These are phyloP conservation scores for Carex kokanica DNA, from an alignment of 176 grass and related monocot species.

Conservation along the genomic window DNA sequence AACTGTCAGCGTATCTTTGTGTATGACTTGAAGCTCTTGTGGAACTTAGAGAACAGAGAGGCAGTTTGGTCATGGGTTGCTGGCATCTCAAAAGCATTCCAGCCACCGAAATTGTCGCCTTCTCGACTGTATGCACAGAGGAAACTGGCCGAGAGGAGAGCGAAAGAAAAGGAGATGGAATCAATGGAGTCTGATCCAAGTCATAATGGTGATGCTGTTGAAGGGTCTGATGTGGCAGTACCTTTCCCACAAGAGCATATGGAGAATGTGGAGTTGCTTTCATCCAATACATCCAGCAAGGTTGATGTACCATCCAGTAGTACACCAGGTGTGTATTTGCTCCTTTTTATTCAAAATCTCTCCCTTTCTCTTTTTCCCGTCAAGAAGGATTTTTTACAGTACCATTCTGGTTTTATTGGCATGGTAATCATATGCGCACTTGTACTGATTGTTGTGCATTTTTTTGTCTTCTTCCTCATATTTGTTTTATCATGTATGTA, in stretches of 20 bases:
- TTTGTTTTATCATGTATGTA: background rate
- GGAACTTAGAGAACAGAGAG: constrained; percentile 83
- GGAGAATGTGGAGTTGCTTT: constrained; percentile 49
- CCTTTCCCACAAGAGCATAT: constrained; percentile 28
- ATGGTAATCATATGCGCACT: no score
- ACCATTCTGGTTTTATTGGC: background rate
- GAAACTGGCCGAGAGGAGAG: constrained; percentile 64
- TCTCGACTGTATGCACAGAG: constrained; percentile 79
- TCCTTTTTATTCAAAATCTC: background rate
- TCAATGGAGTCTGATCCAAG: constrained; percentile 46
- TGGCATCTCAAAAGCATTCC: constrained; percentile 83
- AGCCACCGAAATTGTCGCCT: constrained; percentile 80
- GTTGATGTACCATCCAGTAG: constrained; percentile 41
- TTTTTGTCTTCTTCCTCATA: background rate
- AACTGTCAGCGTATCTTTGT: constrained; percentile 94
- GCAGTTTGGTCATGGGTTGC: constrained; percentile 67
- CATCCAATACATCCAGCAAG: constrained; percentile 44
- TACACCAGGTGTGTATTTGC: constrained; percentile 43
- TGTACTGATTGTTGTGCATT: background rate
- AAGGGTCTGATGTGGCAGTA: constrained; percentile 37
- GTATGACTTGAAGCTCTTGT: constrained; percentile 91
- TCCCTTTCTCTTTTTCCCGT: background rate
- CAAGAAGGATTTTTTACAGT: background rate
- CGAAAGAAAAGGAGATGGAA: constrained; percentile 27
- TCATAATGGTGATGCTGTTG: constrained; percentile 36